Conservation (phyloP, 768 basidiomycete genomes). For the Crassisporium funariophilum region DNA sequence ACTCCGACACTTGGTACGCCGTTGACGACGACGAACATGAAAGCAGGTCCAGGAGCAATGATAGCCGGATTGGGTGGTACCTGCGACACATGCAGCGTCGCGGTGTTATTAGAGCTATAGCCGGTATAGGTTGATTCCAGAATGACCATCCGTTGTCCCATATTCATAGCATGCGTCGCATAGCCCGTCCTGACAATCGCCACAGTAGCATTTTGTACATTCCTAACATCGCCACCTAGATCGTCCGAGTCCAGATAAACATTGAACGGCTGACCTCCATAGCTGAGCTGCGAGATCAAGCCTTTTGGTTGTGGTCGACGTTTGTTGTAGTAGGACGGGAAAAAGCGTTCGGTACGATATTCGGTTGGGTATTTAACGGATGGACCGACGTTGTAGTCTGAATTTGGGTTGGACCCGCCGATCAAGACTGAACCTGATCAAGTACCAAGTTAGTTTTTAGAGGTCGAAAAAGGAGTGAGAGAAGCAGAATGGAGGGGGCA, state of each 20-base stretch:
- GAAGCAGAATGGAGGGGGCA: background rate
- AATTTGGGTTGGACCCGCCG: conserved; percentile 82
- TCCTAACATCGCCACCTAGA: conserved; percentile 48
- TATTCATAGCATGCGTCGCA: conserved; percentile 78
- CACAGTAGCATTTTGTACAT: conserved; percentile 51
- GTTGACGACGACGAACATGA: conserved; percentile 75
- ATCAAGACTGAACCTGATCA: conserved; percentile 64
- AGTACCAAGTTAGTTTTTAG: background rate
- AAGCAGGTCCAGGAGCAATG: conserved; percentile 65
- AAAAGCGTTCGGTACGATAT: conserved; percentile 75
- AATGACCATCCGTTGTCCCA: conserved; percentile 76
- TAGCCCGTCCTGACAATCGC: conserved; percentile 67
- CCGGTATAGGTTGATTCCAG: conserved; percentile 62
- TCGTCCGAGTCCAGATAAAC: conserved; percentile 55
- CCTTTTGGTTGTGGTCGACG: conserved; percentile 61
- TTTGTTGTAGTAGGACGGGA: conserved; percentile 67
- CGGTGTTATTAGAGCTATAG: conserved; percentile 52
- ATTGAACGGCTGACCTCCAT: conserved; percentile 80
- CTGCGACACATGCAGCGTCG: conserved; percentile 66
- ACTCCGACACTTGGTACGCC: conserved; percentile 74
- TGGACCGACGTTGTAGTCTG: conserved; percentile 55
- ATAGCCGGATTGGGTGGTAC: conserved; percentile 75
- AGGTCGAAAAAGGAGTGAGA: background rate
- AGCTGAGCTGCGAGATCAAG: conserved; percentile 55
- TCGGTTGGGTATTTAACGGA: conserved; percentile 64